Evolutionary conservation across 306 rosid genomes (phyloP).

Genomic region (Malus orientalis): DNA sequence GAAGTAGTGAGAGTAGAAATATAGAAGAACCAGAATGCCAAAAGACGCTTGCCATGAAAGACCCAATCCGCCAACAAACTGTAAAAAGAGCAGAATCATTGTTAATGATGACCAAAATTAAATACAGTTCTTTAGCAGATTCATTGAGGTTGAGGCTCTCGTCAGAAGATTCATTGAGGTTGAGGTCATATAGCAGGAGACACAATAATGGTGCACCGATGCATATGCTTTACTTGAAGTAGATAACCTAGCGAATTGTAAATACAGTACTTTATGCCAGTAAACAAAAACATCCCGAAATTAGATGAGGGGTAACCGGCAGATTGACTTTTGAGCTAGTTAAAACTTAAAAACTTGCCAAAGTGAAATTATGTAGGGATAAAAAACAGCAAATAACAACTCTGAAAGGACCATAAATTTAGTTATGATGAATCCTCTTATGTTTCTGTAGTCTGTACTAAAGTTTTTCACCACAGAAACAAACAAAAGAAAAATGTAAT

Average conservation of each 20-base stretch:
- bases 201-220: background rate
- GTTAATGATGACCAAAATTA: background rate
- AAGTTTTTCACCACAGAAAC: background rate
- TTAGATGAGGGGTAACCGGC: background rate
- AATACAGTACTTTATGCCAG: background rate
- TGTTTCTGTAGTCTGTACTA: background rate
- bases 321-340: background rate
- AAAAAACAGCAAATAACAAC: background rate
- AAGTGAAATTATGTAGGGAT: no score
- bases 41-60: slow-evolving; percentile 93
- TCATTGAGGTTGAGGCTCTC: background rate
- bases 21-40: slow-evolving; percentile 90
- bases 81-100: slow-evolving; percentile 18
- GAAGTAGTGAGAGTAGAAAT: slow-evolving; percentile 97
- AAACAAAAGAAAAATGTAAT: background rate
- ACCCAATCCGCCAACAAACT: slow-evolving; percentile 96
- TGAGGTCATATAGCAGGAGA: background rate
- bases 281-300: background rate
- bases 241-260: background rate
- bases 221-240: background rate
- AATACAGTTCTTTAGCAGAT: no score
- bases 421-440: background rate
- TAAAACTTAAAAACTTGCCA: background rate
- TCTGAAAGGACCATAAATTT: background rate
- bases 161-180: background rate